phyloP scores from a whole-genome alignment of 2,329 filamentous ascomycete species.

The Lasiodiplodia sp. region DNA sequence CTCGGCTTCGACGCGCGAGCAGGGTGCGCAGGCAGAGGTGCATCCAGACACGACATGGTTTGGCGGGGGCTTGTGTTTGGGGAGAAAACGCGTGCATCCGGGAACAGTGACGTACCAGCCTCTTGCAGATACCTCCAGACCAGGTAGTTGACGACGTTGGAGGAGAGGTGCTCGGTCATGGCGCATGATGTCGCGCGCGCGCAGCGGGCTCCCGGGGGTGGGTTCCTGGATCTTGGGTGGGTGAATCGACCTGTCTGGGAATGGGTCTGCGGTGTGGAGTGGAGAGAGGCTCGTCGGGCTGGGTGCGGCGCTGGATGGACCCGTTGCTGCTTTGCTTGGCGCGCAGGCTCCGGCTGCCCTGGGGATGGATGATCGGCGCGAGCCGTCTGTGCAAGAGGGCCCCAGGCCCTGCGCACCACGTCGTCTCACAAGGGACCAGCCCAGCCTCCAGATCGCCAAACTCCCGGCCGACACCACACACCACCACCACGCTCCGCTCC shows the following conservation, averaged over 20 bases:
- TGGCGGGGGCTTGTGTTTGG: background rate
- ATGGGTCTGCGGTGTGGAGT: conserved; percentile 24
- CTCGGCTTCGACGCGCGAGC: conserved; percentile 5
- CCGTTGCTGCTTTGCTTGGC: conserved; percentile 28
- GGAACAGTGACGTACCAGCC: conserved; percentile 38
- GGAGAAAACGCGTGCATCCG: conserved; percentile 11
- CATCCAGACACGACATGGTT: background rate
- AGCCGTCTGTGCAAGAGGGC: conserved; percentile 7
- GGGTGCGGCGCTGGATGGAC: conserved; percentile 29
- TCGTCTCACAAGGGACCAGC: conserved; percentile 11
- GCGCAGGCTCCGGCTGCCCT: conserved; percentile 8
- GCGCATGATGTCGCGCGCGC: conserved; percentile 44
- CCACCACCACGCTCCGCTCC: conserved; percentile 5
- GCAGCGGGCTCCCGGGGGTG: conserved; percentile 10
- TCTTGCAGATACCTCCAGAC: conserved; percentile 67
- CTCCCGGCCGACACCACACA: background rate
- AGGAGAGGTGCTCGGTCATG: conserved; percentile 57
- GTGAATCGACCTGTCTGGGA: background rate
- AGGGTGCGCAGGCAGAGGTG: background rate
- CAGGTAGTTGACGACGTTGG: conserved; percentile 72
- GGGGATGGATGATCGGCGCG: conserved; percentile 22
- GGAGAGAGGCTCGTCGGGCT: conserved; percentile 23
- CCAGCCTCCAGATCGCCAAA: conserved; percentile 8
- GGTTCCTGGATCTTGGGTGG: conserved; percentile 12
- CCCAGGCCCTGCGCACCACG: conserved; percentile 10